Evolutionary conservation across 2,329 filamentous ascomycete genomes (phyloP), one percentile per base, ranked within the genome.

Genomic region (Ambrosiella cleistominuta): DNA sequence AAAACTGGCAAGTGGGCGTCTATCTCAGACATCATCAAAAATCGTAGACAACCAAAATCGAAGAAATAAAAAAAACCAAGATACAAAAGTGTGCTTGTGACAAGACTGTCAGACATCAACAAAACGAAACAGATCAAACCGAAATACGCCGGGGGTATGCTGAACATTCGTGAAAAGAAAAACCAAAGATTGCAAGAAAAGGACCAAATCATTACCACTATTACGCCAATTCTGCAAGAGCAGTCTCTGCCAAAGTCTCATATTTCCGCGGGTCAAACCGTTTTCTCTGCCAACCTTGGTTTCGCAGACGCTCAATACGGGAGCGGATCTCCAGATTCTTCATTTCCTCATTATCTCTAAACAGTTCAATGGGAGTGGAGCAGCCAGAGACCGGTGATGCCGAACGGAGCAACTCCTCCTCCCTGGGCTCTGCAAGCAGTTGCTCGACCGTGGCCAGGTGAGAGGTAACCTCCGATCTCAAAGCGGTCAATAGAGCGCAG

Each of bases 201-300:
- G 35, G 35, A 45, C n/a, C n/a, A 51, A 47, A 54, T 7, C 27
- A 19, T 9, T 8, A 38, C 39, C n/a, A 38, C 39, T 11, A 13
- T 42, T 42, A 54, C 1, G 52, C 52, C 47, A 81, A 67, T 63
- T 81, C 79, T 1, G 73, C 72, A 58, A 81, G 66, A 44, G 73
- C 77, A 55, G 68, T 71, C 63, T 76, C 75, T 12, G 76, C 69
- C 7, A 81, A 68, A 17, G 71, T 70, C 64, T 78, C 74, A 64
- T 82, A 81, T 42, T 75, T 71, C 50, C 68, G 66, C 5, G 69
- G 68, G 61, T 82, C 74, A 62, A 82, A 82, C 19, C 78, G 73
- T 62, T 74, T 74, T 36, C 79, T 69, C 64, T 72, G 72, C 78
- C 79, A 81, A 1, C 77, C 77, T 54, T 64, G 70, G n/a, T 72